Evolutionary conservation across 164 flowering plant species (phyloP).

Genomic region (Protea cynaroides): DNA sequence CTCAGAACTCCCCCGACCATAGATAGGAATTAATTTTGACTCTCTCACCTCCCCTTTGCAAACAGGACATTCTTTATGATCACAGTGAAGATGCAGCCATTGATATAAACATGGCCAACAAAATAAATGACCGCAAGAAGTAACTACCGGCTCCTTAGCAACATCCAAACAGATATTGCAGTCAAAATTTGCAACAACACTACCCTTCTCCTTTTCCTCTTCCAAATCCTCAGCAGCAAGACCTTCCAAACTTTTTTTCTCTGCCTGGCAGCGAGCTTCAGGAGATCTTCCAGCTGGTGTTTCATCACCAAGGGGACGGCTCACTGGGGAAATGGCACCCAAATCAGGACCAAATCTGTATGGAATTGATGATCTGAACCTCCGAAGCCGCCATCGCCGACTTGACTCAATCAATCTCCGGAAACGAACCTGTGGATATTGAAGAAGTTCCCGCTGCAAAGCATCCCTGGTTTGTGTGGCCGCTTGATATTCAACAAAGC

Average conservation of each 20-base stretch:
- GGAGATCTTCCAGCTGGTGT: conserved; percentile 11
- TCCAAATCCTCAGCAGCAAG: conserved; percentile 6
- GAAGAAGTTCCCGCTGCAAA: conserved; percentile 6
- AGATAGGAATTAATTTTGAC: conserved; percentile 24
- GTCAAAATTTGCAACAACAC: conserved; percentile 20
- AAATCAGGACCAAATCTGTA: conserved; percentile 10
- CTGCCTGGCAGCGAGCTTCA: conserved; percentile 9
- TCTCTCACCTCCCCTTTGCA: conserved; percentile 33
- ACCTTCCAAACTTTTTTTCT: conserved; percentile 11
- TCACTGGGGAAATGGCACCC: conserved; percentile 3
- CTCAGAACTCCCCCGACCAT: conserved; percentile 28
- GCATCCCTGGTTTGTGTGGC: neutral
- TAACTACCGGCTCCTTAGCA: conserved; percentile 34
- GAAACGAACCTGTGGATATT: conserved; percentile 14
- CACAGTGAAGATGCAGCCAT: conserved; percentile 28
- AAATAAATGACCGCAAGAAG: conserved; percentile 35
- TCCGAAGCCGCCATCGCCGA: conserved; percentile 14
- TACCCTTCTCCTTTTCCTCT: conserved; percentile 17
- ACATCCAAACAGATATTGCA: conserved; percentile 36
- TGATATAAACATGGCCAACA: conserved; percentile 37
- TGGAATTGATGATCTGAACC: conserved; percentile 19
- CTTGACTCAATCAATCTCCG: conserved; percentile 21
- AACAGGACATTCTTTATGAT: conserved; percentile 32
- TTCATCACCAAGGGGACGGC: conserved; percentile 4
- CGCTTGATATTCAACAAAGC: conserved; percentile 1